phyloP scores from a whole-genome alignment of 805 yeast species.

The Candida ulmi region DNA sequence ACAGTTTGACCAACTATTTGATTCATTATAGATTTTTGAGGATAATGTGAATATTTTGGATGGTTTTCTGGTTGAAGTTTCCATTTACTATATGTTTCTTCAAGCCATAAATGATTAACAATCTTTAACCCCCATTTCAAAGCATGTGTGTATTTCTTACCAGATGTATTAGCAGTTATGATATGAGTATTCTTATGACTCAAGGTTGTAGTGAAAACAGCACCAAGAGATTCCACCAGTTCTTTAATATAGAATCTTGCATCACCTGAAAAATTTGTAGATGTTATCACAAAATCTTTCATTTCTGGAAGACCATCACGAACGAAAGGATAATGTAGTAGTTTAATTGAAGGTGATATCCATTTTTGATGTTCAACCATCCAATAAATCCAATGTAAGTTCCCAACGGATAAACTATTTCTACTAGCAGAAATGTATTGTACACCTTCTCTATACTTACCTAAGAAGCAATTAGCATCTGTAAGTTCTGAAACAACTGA shows the following conservation, averaged over 20 bases:
- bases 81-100: constrained; percentile 70
- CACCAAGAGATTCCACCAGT: constrained; percentile 67
- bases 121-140: constrained; percentile 57
- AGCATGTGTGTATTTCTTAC: constrained; percentile 75
- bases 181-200: constrained; percentile 66
- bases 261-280: constrained; percentile 83
- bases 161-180: constrained; percentile 59
- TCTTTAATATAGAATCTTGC: constrained; percentile 67
- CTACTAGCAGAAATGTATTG: constrained; percentile 44
- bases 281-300: constrained; percentile 49
- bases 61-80: constrained; percentile 37
- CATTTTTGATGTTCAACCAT: constrained; percentile 52
- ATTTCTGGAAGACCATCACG: constrained; percentile 46
- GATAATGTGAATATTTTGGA: constrained; percentile 44
- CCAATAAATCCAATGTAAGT: constrained; percentile 69
- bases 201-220: constrained; percentile 60
- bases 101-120: constrained; percentile 85
- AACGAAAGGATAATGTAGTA: constrained; percentile 67
- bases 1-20: constrained; percentile 49
- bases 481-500: constrained; percentile 24
- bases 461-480: constrained; percentile 47
- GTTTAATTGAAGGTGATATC: constrained; percentile 45
- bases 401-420: constrained; percentile 47
- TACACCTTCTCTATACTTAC: constrained; percentile 55
- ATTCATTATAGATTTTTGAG: constrained; percentile 34